phyloP scores from a whole-genome alignment of 768 basidiomycete species.

The Xerocomellus amylosporus region DNA sequence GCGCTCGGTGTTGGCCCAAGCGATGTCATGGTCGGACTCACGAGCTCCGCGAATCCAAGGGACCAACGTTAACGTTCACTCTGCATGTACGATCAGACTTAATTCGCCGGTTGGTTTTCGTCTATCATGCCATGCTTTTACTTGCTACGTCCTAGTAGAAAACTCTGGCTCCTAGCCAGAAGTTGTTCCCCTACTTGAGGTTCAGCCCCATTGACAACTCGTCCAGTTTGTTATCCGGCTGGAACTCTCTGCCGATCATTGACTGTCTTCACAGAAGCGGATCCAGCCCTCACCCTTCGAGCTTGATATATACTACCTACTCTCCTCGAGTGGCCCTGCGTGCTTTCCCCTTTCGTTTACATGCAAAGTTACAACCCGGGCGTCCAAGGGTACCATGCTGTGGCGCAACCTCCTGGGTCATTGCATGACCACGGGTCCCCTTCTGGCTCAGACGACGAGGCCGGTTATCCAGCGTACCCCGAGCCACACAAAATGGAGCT shows the following conservation, averaged over 20 bases:
- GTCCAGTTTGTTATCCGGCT: slow-evolving; percentile 30
- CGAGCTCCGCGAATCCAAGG: slow-evolving; percentile 35
- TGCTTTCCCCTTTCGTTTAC: slow-evolving; percentile 8
- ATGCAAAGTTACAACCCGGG: slow-evolving; percentile 31
- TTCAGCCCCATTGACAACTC: slow-evolving; percentile 7
- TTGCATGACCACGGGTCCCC: slow-evolving; percentile 48
- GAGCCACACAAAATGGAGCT: slow-evolving; percentile 42
- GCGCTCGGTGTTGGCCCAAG: slow-evolving; percentile 34
- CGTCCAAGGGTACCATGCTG: slow-evolving; percentile 20
- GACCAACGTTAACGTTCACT: slow-evolving; percentile 26
- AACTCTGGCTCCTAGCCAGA: slow-evolving; percentile 19
- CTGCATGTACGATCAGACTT: slow-evolving; percentile 32
- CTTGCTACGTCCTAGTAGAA: slow-evolving; percentile 30
- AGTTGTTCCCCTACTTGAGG: slow-evolving; percentile 16
- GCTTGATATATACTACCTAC: slow-evolving; percentile 5
- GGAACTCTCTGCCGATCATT: slow-evolving; percentile 27
- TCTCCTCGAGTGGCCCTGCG: slow-evolving; percentile 4
- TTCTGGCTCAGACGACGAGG: slow-evolving; percentile 58
- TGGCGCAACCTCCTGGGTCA: slow-evolving; percentile 28
- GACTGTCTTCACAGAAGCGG: slow-evolving; percentile 15
- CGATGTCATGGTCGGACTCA: slow-evolving; percentile 29
- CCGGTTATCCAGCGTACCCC: slow-evolving; percentile 27
- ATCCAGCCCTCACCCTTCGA: slow-evolving; percentile 5
- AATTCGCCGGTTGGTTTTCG: slow-evolving; percentile 28
- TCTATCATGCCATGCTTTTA: slow-evolving; percentile 34